These are phyloP conservation scores for Globisporangium yorkense DNA, from an alignment of 352 stramenopile species.

Conservation along the genomic window DNA sequence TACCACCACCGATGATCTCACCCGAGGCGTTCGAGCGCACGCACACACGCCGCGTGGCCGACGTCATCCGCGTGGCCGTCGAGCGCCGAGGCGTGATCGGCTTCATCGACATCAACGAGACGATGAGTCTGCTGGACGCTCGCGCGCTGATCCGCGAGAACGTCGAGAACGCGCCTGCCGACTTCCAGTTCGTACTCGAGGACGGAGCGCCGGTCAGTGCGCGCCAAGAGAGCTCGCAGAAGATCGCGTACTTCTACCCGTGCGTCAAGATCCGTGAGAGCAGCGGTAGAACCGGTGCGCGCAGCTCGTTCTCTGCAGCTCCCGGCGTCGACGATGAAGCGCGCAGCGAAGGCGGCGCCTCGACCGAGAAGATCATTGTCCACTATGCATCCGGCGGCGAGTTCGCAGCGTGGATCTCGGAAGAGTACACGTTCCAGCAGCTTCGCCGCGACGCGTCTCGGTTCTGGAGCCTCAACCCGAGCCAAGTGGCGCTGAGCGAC, in stretches of 20 bases:
- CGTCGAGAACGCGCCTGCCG: slow-evolving; percentile 51
- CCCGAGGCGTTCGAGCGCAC: slow-evolving; percentile 36
- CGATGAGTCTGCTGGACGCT: slow-evolving; percentile 55
- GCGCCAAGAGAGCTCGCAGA: slow-evolving; percentile 51
- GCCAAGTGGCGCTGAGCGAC: slow-evolving; percentile 44
- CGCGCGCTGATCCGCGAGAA: slow-evolving; percentile 60
- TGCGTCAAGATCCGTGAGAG: slow-evolving; percentile 67
- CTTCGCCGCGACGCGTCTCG: slow-evolving; percentile 56
- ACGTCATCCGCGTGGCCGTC: slow-evolving; percentile 60
- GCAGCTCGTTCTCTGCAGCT: neutral
- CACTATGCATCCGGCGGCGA: slow-evolving; percentile 43
- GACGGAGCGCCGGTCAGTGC: slow-evolving; percentile 53
- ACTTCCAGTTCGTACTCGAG: slow-evolving; percentile 75
- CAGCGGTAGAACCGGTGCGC: slow-evolving; percentile 1
- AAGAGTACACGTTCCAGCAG: slow-evolving; percentile 74
- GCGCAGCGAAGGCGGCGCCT: slow-evolving; percentile 5
- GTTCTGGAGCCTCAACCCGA: slow-evolving; percentile 57
- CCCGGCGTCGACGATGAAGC: slow-evolving; percentile 8
- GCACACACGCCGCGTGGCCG: slow-evolving; percentile 40
- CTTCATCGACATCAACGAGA: slow-evolving; percentile 67
- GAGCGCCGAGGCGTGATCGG: slow-evolving; percentile 59
- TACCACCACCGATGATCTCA: slow-evolving; percentile 35
- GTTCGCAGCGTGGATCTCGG: slow-evolving; percentile 60
- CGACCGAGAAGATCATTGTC: slow-evolving; percentile 46
- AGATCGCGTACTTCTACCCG: slow-evolving; percentile 55